phyloP scores from a whole-genome alignment of 805 yeast species.

The Kuraishia cidri region DNA sequence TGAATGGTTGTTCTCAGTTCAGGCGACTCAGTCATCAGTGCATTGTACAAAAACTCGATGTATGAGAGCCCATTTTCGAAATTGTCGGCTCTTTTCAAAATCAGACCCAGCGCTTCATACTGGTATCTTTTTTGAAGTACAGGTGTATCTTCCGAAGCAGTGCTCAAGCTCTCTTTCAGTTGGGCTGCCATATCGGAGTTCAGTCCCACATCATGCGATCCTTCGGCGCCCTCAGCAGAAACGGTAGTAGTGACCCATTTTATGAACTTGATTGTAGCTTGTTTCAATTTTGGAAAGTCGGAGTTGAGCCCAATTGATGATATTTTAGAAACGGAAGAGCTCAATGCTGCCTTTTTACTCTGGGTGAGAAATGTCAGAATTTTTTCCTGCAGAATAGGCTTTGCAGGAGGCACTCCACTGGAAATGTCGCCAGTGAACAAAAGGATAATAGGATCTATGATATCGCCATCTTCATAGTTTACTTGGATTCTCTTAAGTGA shows the following conservation, averaged over 20 bases:
- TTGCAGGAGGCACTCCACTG: slow-evolving; percentile 42
- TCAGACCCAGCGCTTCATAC: slow-evolving; percentile 72
- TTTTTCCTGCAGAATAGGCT: slow-evolving; percentile 42
- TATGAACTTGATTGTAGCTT: slow-evolving; percentile 52
- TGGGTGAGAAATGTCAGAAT: slow-evolving; percentile 40
- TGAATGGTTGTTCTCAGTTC: slow-evolving; percentile 33
- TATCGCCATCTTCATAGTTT: slow-evolving; percentile 38
- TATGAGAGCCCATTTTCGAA: slow-evolving; percentile 37
- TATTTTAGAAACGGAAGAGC: slow-evolving; percentile 32
- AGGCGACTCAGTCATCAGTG: slow-evolving; percentile 52
- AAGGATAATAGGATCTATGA: slow-evolving; percentile 33
- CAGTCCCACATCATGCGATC: slow-evolving; percentile 10
- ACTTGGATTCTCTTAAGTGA: slow-evolving; percentile 37
- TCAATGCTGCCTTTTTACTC: slow-evolving; percentile 41
- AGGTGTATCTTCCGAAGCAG: slow-evolving; percentile 13
- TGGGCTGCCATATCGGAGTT: slow-evolving; percentile 38
- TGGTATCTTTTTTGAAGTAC: slow-evolving; percentile 48
- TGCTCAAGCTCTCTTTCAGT: slow-evolving; percentile 39
- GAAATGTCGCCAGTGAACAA: slow-evolving; percentile 41
- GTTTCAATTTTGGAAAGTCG: slow-evolving; percentile 39
- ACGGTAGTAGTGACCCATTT: slow-evolving; percentile 40
- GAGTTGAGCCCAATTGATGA: slow-evolving; percentile 55
- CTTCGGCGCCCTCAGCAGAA: slow-evolving; percentile 4
- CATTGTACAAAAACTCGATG: slow-evolving; percentile 60
- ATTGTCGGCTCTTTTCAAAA: slow-evolving; percentile 37